Base-by-base conservation (phyloP, 2,329 filamentous ascomycete species). In the Daldinia eschscholtzii region DNA sequence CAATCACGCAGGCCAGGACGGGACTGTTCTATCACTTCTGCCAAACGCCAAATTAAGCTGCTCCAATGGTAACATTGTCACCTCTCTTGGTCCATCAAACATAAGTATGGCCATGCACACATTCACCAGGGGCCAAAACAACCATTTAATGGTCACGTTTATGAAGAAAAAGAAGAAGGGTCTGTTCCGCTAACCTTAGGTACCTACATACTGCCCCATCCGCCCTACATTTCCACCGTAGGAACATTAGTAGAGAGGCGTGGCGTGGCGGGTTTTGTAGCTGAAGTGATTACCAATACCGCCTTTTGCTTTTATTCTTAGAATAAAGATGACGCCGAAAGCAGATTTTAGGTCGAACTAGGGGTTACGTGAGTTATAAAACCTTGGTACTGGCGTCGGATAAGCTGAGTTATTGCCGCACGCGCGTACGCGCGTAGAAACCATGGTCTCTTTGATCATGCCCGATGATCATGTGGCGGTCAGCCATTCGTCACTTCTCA, bases 271-370 rank as follows among this genome's bases (percentile, higher is more conserved):
- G 39, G 20, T 59, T 63, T 59, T 59, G 23, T 13, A 56, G 33
- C 44, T 66, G 23, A 28, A 35, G 55, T n/a, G 41, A 50, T 59
- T 42, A 57, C 28, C 52, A 55, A 66, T 55, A 61, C 58, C 58
- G 58, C 64, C 37, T 61, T 53, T 46, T 57, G n/a, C 53, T 64
- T 61, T 66, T 65, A 58, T 57, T 65, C 28, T 12, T 35, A 53
- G 64, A 61, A 28, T 9, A 41, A 57, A 57, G 39, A 41, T 42
- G 55, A 44, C 55, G 26, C 55, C 55, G 7, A n/a, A 57, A 30
- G 26, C 13, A 57, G 33, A 37, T 12, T 41, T 4, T 55, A 18
- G 52, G n/a, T 55, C 52, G 10, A n/a, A 37, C 30, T 39, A 37
- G 52, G 52, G 52, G 13, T 30, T 42, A 30, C 37, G 55, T 39